phyloP scores from a whole-genome alignment of 495 filamentous ascomycete genomes.

The Stereocaulon alpinum region DNA sequence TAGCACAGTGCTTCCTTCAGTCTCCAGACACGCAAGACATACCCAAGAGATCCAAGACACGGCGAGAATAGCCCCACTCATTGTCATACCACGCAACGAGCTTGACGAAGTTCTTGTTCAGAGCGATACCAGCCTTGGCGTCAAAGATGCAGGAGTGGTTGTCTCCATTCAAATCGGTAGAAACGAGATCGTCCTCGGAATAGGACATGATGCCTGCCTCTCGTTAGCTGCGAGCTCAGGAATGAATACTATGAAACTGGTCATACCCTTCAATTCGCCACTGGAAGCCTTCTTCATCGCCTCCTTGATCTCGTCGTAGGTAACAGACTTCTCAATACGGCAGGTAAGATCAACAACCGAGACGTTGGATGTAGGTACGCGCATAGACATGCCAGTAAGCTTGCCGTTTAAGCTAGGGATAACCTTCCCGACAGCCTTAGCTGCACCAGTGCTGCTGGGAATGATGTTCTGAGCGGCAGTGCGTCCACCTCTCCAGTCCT shows the following conservation, averaged over 20 bases:
- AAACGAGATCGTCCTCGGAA: slow-evolving; percentile 96
- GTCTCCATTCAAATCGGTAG: slow-evolving; percentile 86
- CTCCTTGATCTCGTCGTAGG: slow-evolving; percentile 90
- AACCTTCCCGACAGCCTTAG: slow-evolving; percentile 99
- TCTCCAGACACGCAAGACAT: slow-evolving; percentile 20
- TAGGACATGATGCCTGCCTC: slow-evolving; percentile 71
- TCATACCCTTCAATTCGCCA: slow-evolving; percentile 72
- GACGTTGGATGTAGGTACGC: slow-evolving; percentile 97
- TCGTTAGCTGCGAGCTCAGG: slow-evolving; percentile 26
- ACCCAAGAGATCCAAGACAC: slow-evolving; percentile 89
- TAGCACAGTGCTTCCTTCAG: slow-evolving; percentile 6
- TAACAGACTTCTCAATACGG: slow-evolving; percentile 82
- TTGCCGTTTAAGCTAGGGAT: slow-evolving; percentile 96
- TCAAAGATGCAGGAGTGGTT: slow-evolving; percentile 94
- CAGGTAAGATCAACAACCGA: slow-evolving; percentile 95
- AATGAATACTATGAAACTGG: not conserved
- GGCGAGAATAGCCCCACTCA: slow-evolving; percentile 95
- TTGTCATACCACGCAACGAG: slow-evolving; percentile 97
- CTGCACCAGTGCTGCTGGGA: slow-evolving; percentile 96
- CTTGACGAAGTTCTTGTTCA: slow-evolving; percentile 99
- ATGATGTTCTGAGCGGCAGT: slow-evolving; percentile 99
- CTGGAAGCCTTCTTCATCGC: slow-evolving; percentile 81
- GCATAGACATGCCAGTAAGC: slow-evolving; percentile 99
- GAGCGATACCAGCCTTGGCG: slow-evolving; percentile 96
- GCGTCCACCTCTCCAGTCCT: slow-evolving; percentile 99